Base-by-base conservation (phyloP, 2,329 filamentous ascomycete genomes). In the Xylariaceae sp. region DNA sequence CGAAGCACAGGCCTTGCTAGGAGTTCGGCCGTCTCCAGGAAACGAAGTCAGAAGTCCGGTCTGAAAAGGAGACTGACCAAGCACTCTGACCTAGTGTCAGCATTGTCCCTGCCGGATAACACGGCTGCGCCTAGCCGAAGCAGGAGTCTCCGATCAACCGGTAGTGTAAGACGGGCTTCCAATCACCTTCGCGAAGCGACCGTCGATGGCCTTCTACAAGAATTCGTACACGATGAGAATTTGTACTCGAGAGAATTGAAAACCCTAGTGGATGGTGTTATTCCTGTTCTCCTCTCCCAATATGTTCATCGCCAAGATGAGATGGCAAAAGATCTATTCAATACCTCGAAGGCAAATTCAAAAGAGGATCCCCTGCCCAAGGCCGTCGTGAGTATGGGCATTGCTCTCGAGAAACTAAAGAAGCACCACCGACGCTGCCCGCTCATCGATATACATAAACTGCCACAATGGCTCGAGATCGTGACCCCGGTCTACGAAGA, bases 351-450 rank as follows among this genome's bases (percentile, higher is more conserved):
- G 12, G 71, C 75, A 19, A 70, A 73, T 12, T 71, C 75, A 42
- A 81, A 82, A 57, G 76, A 73, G 19, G 69, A 87, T 49, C 68
- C 77, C 53, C 80, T 91, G 56, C 90, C 89, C 12, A 89, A 90
- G 67, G 88, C 92, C 1, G 95, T 99, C 47, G 84, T 97, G 39
- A 85, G 90, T 60, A 97, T 99, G 91, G 94, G 94, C 7, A 80
- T 96, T 48, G 85, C 87, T 3, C 76, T 99, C 5, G 91, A 97
- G 68, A 86, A 89, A 60, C 73, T 99, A 42, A 90, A 86, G 67
- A 82, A 80, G 19, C 73, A 89, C 35, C 94, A 99, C 71, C 87
- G 82, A 62, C 84, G 86, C 47, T 87, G 95, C 14, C 90, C 92
- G 0, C 75, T 87, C 44, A 77, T 84, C 18, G 84, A 94, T 56